Conservation (phyloP, 129 eudicot genomes). For the Apium graveolens region DNA sequence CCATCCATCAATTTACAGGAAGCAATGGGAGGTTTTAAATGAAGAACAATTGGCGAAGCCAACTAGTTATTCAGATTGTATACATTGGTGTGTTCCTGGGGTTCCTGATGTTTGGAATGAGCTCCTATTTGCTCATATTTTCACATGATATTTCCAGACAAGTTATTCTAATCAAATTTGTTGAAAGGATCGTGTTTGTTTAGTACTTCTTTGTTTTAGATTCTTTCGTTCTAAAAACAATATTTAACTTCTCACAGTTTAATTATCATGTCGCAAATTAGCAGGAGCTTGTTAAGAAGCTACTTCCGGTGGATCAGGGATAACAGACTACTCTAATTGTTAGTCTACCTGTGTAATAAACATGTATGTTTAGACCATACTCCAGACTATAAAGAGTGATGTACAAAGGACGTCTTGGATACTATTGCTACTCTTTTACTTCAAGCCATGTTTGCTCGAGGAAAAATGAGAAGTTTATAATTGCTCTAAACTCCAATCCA, state of each 20-base stretch:
- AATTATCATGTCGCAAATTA: neutral
- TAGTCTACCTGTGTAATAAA: too few species aligned
- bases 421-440: conserved; percentile 2
- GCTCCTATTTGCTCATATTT: conserved; percentile 46
- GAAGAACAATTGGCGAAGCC: conserved; percentile 36
- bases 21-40: conserved; percentile 44
- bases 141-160: conserved; percentile 5
- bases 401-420: neutral
- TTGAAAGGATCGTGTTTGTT: neutral
- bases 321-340: neutral
- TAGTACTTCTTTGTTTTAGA: neutral
- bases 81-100: conserved; percentile 95
- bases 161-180: neutral
- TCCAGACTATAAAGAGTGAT: neutral
- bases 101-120: conserved; percentile 83
- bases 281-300: neutral
- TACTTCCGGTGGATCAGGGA: neutral
- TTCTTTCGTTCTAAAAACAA: neutral
- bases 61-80: conserved; percentile 43
- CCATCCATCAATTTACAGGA: conserved; percentile 52
- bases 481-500: too few species aligned
- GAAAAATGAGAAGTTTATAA: neutral
- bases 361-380: too few species aligned
- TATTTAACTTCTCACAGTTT: neutral
- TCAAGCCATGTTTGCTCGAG: neutral